Base-by-base conservation (phyloP, 1,284 basidiomycete genomes). In the Entoloma clypeatum region DNA sequence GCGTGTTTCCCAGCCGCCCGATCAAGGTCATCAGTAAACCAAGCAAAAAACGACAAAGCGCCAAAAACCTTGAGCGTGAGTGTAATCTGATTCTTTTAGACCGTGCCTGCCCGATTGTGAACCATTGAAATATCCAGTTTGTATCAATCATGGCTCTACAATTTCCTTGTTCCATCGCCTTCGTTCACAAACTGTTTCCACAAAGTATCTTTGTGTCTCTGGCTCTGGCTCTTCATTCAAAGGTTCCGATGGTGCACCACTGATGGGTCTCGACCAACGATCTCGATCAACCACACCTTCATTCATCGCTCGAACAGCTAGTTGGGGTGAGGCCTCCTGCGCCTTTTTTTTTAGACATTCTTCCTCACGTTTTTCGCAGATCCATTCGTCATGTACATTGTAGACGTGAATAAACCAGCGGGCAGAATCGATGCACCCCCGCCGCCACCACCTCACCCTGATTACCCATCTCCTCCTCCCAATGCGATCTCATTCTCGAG, bases 21-120 rank as follows among this genome's bases (percentile, higher is more conserved):
- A 97, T 98, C 75, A 95, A 95, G 65, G 90, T 98, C 54, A 97
- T 98, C 65, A 90, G 86, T 64, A 95, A 95, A 63, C 92, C 92
- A 3, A 91, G 87, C 71, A 96, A 97, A 74, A 97, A 97, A 74
- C 77, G 92, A 54, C 90, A 93, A 61, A 92, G 83, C 60, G 87
- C 86, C 47, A 92, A 94, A 72, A 92, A 93, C 53, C 77, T 92
- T 4, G 94, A 96, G 61, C 70, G 92, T 92, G 61, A 71, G 91
- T 79, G 30, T 19, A 41, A 46, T 46, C 41, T 54, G 40, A 28
- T 42, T 33, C 47, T 48, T 28, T 27, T 46, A 40, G 39, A 44
- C 27, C 22, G 36, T 43, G 23, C 17, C 27, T 43, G 25, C 44
- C 32, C 16, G 26, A 41, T 30, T 39, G 24, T 41, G 13, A 25